Evolutionary conservation across 805 yeast genomes (phyloP), one percentile per base, ranked within the genome.

Genomic region (Ogataea neopini): DNA sequence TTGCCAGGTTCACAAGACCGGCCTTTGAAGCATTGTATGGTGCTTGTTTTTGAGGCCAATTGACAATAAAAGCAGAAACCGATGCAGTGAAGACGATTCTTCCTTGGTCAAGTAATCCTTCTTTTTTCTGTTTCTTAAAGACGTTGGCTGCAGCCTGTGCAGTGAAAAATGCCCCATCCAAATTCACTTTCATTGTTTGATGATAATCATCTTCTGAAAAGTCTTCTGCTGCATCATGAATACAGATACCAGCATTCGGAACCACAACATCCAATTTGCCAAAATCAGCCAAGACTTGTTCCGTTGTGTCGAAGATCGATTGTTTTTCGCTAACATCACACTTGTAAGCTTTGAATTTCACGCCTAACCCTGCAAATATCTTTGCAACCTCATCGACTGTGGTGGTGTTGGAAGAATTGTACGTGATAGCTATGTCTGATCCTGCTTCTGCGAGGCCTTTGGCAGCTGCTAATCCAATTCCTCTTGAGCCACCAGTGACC

Each of bases 401-500:
- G 17, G 53, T 50, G 4, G 44, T 35, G 4, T 48, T 40, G 4
- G 59, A 53, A 4, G 59, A 34, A 39, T 61, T 61, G 48, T 74
- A 76, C 17, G 73, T 66, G 15, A 77, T 58, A 15, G 64, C 68
- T 52, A 74, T 53, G 30, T 53, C 62, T 4, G 76, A 70, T 9
- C 80, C 80, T 14, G 80, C 79, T 44, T 73, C 72, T 2, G 81
- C 83, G 17, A 78, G 63, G 10, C 79, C 83, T 29, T 64, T 61
- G 15, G 80, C 80, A 40, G 79, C 75, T 30, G 74, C 75, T 14
- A 71, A 70, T 2, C 85, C 85, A 50, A 80, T 80, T 3, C 85
- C 85, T 22, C 79, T 72, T 20, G 81, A 74, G 11, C 78, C 83
- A 11, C 85, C 85, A 14, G 84, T 74, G 22, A 77, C 61, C n/a